A percentile compares a stretch with the other conserved stretches of the same genome.
Evolutionary conservation across 768 basidiomycete species (phyloP).

Genomic region (Kwoniella sp.): DNA sequence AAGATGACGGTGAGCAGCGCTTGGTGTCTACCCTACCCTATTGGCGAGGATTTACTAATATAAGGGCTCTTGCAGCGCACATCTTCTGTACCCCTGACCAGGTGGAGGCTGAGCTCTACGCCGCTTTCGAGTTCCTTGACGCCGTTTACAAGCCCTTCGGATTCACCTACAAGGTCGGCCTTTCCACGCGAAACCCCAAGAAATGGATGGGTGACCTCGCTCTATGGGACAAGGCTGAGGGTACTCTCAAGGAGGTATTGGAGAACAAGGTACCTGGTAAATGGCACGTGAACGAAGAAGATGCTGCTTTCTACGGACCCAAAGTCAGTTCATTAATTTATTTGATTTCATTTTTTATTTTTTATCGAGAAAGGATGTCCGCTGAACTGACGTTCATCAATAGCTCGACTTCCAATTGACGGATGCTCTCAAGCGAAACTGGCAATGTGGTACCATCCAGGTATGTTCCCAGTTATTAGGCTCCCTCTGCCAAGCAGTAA

Average conservation of each 20-base stretch:
- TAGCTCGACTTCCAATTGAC: conserved; percentile 90
- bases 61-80: conserved; percentile 64
- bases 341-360: neutral
- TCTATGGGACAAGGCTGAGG: conserved; percentile 88
- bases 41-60: too few species aligned
- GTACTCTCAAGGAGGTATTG: conserved; percentile 61
- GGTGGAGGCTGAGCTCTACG: conserved; percentile 83
- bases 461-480: conserved; percentile 38
- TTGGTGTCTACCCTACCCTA: too few species aligned
- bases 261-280: conserved; percentile 82
- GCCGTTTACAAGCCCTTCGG: conserved; percentile 91
- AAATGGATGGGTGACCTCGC: conserved; percentile 86
- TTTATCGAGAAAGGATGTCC: neutral
- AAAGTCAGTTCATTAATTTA: conserved; percentile 61
- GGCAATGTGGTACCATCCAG: conserved; percentile 94
- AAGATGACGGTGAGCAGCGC: conserved; percentile 81
- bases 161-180: conserved; percentile 87
- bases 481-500: too few species aligned
- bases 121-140: conserved; percentile 92
- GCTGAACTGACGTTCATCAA: conserved; percentile 3
- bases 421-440: conserved; percentile 86
- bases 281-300: conserved; percentile 92
- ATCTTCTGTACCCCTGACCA: conserved; percentile 94
- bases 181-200: conserved; percentile 89
- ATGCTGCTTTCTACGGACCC: conserved; percentile 99